phyloP scores from a whole-genome alignment of 2,329 filamentous ascomycete species.

The Pseudogymnoascus verrucosus region DNA sequence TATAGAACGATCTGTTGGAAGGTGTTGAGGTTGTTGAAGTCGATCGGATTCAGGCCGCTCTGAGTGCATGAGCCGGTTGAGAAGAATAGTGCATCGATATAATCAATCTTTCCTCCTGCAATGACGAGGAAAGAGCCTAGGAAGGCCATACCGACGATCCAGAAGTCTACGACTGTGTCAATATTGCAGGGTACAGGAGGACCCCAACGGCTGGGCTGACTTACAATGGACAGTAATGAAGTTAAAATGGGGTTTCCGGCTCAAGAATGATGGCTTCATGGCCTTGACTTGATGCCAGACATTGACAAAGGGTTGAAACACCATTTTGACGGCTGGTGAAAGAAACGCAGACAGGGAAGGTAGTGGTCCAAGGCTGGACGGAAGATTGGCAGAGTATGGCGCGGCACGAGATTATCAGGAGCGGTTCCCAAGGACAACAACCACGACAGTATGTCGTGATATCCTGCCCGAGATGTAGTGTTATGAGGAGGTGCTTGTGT shows the following conservation, averaged over 20 bases:
- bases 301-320: slow-evolving; percentile 13
- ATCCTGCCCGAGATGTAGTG: background rate
- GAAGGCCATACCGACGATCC: slow-evolving; percentile 67
- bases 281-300: slow-evolving; percentile 37
- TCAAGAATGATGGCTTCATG: slow-evolving; percentile 49
- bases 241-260: slow-evolving; percentile 62
- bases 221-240: slow-evolving; percentile 76
- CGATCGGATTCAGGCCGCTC: slow-evolving; percentile 78
- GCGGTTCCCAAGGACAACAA: background rate
- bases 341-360: background rate
- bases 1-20: slow-evolving; percentile 70
- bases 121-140: slow-evolving; percentile 72
- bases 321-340: background rate
- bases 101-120: slow-evolving; percentile 53
- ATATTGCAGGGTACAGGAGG: slow-evolving; percentile 9
- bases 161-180: slow-evolving; percentile 52
- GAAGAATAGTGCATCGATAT: slow-evolving; percentile 86
- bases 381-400: background rate
- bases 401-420: background rate
- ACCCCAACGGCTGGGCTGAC: slow-evolving; percentile 25
- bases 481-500: background rate
- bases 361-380: background rate
- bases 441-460: background rate
- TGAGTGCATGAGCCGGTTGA: slow-evolving; percentile 81
- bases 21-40: slow-evolving; percentile 59